A percentile compares a stretch with the other conserved stretches of the same genome.
phyloP scores from a whole-genome alignment of 345 rosid species.

The Euphorbia peplus region DNA sequence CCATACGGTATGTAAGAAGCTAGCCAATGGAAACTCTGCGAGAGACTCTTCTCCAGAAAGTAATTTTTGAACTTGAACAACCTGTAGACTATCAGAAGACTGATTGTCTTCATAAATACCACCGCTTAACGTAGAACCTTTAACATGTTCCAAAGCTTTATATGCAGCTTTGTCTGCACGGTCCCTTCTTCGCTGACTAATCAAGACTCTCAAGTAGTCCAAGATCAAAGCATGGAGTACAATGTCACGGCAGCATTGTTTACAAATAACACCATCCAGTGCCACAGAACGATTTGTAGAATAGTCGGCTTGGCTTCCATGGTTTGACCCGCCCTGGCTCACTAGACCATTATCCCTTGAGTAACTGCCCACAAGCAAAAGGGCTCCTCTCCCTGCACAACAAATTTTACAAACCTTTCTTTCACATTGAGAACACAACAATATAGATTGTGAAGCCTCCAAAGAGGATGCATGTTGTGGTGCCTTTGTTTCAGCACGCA shows the following conservation, averaged over 20 bases:
- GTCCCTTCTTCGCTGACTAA: constrained; percentile 67
- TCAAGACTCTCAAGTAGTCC: constrained; percentile 82
- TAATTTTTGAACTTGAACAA: constrained; percentile 41
- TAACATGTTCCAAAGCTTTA: constrained; percentile 60
- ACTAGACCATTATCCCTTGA: constrained; percentile 51
- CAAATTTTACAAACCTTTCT: constrained; percentile 81
- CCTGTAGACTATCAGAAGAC: constrained; percentile 31
- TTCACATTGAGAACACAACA: constrained; percentile 63
- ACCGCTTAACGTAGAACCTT: constrained; percentile 46
- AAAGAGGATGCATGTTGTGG: constrained; percentile 33
- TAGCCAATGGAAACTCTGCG: constrained; percentile 88
- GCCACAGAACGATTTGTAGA: constrained; percentile 46
- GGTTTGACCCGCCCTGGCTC: constrained; percentile 58
- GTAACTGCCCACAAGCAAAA: constrained; percentile 49
- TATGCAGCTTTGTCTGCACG: constrained; percentile 64
- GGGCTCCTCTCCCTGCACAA: constrained; percentile 91
- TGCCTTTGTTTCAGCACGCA: constrained; percentile 53
- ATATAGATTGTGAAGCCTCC: constrained; percentile 40
- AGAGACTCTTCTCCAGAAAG: constrained; percentile 71
- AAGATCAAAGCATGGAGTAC: constrained; percentile 75
- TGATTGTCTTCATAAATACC: constrained; percentile 38
- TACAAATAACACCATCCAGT: constrained; percentile 64
- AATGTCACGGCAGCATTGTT: constrained; percentile 61
- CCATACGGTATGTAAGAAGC: constrained; percentile 76
- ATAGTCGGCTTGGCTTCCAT: constrained; percentile 53